Evolutionary conservation across 2,329 filamentous ascomycete genomes (phyloP), one percentile per base, ranked within the genome.

Genomic region (Phialocephala subalpina): DNA sequence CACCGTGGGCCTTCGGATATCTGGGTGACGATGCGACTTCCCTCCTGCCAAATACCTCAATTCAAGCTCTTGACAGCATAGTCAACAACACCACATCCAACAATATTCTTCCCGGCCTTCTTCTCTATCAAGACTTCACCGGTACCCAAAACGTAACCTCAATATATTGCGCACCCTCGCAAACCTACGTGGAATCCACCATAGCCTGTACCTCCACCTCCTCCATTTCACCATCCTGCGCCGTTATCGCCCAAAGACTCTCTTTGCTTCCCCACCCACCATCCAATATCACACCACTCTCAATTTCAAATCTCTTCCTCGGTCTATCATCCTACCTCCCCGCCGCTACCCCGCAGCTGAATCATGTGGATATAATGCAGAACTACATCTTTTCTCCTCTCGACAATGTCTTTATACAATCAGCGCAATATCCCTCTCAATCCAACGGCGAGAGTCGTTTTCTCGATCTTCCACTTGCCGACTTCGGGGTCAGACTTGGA

Each of bases 71-170:
- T 18, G 71, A 73, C 33, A 68, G 53, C 38, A 49, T 71, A 12
- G 14, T 20, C 61, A 52, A 57, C 35, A 65, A 69, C 25, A 60
- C 45, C 16, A 58, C 63, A 16, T 52, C 47, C 9, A 25, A 60
- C 22, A 60, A 62, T 1, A 60, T 62, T 27, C 40, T 68, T 9
- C 65, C 70, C 2, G 72, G 70, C 25, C 18, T 68, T 1, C 45
- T 72, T 4, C 56, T 73, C 1, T 73, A 69, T 42, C 70, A 73
- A 63, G 72, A 73, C 38, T 72, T 71, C 29, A 68, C 65, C 5
- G 72, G 70, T 4, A 27, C 45, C 8, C 18, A 62, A 20, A 70
- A 73, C 33, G 72, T 69, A 33, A 69, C 69, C n/a, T 68, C 66
- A 6, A 69, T 73, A 0, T 73, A 66, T 38, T 73, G 72, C 52